Percentiles rank a stretch among this genome's conserved stretches.
Evolutionary conservation across 805 yeast species (phyloP).

Genomic region (Cyberlindnera mississippiensis): DNA sequence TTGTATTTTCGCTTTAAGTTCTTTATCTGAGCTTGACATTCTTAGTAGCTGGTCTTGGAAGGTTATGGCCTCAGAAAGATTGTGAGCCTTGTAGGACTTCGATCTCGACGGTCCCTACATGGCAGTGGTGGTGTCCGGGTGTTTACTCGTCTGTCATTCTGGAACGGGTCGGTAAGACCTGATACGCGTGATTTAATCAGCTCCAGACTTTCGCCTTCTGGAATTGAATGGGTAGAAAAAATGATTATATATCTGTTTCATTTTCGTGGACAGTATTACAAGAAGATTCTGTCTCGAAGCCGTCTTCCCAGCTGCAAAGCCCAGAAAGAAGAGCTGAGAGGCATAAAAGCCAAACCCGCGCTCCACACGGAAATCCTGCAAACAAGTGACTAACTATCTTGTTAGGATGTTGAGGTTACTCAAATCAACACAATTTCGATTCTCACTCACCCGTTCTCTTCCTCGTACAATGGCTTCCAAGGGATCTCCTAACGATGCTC

Average conservation of each 20-base stretch:
- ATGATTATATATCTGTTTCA: too few relatives aligned
- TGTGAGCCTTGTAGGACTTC: not conserved
- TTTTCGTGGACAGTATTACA: too few relatives aligned
- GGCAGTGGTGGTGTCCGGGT: not conserved
- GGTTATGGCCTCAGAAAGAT: not conserved
- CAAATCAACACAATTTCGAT: not conserved
- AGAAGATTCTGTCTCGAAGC: too few relatives aligned
- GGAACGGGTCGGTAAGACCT: too few relatives aligned
- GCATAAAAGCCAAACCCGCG: not conserved
- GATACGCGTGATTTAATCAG: not conserved
- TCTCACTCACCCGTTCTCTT: not conserved
- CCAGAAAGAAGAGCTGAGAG: not conserved
- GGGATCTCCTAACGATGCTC: constrained; percentile 35
- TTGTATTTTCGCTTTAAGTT: constrained; percentile 58
- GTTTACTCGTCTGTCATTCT: too few relatives aligned
- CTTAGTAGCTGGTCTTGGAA: not conserved
- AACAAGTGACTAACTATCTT: not conserved
- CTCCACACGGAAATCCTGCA: not conserved
- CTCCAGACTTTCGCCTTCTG: too few relatives aligned
- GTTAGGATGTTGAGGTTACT: not conserved
- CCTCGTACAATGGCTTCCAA: constrained; percentile 21
- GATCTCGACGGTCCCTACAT: too few relatives aligned
- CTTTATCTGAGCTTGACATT: constrained; percentile 16
- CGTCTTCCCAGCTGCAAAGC: too few relatives aligned
- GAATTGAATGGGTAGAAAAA: too few relatives aligned